Evolutionary conservation across 768 basidiomycete species (phyloP).

Genomic region (Clathrus columnatus): DNA sequence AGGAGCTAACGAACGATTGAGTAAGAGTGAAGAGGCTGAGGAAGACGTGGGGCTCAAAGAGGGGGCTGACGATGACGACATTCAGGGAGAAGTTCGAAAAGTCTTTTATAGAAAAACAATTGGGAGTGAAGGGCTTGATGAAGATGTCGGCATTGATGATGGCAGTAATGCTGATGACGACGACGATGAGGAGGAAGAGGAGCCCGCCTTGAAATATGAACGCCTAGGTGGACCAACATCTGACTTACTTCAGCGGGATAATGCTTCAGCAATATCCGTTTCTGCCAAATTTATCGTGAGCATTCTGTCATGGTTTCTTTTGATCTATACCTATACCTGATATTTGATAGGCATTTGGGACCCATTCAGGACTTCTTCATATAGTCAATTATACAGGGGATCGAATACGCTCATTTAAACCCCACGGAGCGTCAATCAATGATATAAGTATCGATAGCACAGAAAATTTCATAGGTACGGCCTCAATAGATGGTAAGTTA

Average conservation of each 20-base stretch:
- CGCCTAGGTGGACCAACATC: slow-evolving; percentile 63
- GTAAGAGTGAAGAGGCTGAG: background rate
- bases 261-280: slow-evolving; percentile 74
- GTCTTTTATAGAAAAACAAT: too few relatives aligned
- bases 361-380: slow-evolving; percentile 89
- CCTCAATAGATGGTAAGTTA: slow-evolving; percentile 82
- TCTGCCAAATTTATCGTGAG: slow-evolving; percentile 65
- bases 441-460: slow-evolving; percentile 80
- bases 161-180: slow-evolving; percentile 49
- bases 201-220: slow-evolving; percentile 88
- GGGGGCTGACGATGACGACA: slow-evolving; percentile 17
- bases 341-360: slow-evolving; percentile 72
- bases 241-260: slow-evolving; percentile 81
- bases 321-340: background rate
- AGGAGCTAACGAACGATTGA: too few relatives aligned
- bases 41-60: slow-evolving; percentile 12
- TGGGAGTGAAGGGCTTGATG: too few relatives aligned
- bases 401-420: slow-evolving; percentile 82
- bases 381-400: slow-evolving; percentile 71
- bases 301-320: slow-evolving; percentile 11
- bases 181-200: slow-evolving; percentile 75
- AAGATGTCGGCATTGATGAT: slow-evolving; percentile 37
- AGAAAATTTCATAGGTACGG: slow-evolving; percentile 84
- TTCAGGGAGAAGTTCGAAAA: background rate
- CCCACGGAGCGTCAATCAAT: slow-evolving; percentile 78